Evolutionary conservation across 2,329 filamentous ascomycete genomes (phyloP), one percentile per base, ranked within the genome.

Genomic region (Hysterium pulicare): DNA sequence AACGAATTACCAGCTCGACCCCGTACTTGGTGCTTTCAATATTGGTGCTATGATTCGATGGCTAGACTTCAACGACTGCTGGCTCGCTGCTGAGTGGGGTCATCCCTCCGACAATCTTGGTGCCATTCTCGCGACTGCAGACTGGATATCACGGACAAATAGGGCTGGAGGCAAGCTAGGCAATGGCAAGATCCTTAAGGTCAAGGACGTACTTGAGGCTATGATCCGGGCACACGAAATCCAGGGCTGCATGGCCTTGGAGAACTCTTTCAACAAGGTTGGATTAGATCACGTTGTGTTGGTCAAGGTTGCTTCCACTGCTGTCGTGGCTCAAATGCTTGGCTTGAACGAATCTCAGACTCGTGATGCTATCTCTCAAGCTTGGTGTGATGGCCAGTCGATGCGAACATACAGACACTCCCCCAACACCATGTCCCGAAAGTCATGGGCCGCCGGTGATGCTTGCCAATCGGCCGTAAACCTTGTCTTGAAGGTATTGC

Each of bases 191-290:
- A 82, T 89, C 66, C 83, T 95, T 68, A 95, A 86, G 55, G 75
- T 97, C 65, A 84, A 83, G 66, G 91, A 97, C 62, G 84, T 98
- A 30, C 81, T 98, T 53, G 90, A 96, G 78, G 90, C 81, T 57
- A 96, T 97, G 89, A 94, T 97, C 79, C 95, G 95, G 80, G 93
- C 93, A 58, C 93, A 98, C 71, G 93, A 98, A 71, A 95, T 98
- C 63, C 93, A 98, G 78, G 93, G 93, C 60, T 94, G 90, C 71
- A 77, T 98, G 68, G 93, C 93, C 44, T 81, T 98, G 45, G 85
- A 97, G 73, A 98, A 98, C 81, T 95, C 90, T 41, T 97, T 84
- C 83, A 98, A 98, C 82, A 95, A 91, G 76, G 93, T 97, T 67
- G 93, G 93, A 46, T 78, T 98, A 46, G 93, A 98, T 75, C 93